Base-by-base conservation (phyloP, 1,284 basidiomycete species). In the Limonomyces culmigenus region DNA sequence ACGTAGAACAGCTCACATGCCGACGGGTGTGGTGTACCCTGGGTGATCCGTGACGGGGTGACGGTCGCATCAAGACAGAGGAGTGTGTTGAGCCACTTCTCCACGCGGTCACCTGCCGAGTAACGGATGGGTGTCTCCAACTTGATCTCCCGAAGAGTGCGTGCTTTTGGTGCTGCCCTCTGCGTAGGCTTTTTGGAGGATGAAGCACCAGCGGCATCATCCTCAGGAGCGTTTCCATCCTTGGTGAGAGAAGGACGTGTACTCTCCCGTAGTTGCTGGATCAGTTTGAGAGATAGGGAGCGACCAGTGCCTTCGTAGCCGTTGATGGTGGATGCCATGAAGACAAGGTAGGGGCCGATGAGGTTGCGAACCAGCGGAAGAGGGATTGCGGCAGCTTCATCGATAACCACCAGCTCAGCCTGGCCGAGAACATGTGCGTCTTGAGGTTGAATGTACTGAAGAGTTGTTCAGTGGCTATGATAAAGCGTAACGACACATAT, bases 251-350 rank as follows among this genome's bases (percentile, higher is more conserved):
- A 75, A 2, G 74, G 70, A 3, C 81, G 70, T 0, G 84, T 85
- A 50, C 75, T 77, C 51, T 95, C 91, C 21, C 95, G 83, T 3
- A 98, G 73, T 56, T 97, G 92, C 57, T 97, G 86, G 43, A 99
- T 86, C 39, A 99, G 81, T 55, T 99, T 99, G 47, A 99, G 80
- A 33, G 88, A 93, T 33, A 99, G 73, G 2, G 91, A 96, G 23
- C 95, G 84, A 14, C 95, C 95, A 0, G 95, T 98, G 15, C 95
- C 95, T 63, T 98, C 95, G 59, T 99, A 99, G 32, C 95, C 95
- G 52, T 97, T 97, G 62, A 98, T 93, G 2, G 95, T 99, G 14
- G 89, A 95, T 1, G 91, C 87, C 68, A 98, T 80, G 65, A 98
- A 97, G 35, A 98, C 91, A 30, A 97, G 83, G 58, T 98, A 98